Conservation (phyloP, 2,329 filamentous ascomycete genomes). For the Colletotrichum magnum region DNA sequence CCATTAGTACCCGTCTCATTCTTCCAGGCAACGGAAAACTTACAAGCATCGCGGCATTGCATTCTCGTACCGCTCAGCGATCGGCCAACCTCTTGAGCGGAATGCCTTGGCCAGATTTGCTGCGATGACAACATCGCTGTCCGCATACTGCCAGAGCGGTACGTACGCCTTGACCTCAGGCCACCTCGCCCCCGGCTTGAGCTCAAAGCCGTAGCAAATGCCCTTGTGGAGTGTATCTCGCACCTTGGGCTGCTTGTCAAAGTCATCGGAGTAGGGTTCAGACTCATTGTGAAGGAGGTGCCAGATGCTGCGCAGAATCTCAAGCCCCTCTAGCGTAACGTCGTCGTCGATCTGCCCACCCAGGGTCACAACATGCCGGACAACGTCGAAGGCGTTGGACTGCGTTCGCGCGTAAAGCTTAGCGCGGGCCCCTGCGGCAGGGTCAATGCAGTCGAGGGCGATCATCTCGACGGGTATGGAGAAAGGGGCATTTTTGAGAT, state of each 20-base stretch:
- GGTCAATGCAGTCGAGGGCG: constrained; percentile 46
- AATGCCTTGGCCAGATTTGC: constrained; percentile 37
- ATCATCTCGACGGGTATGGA: constrained; percentile 45
- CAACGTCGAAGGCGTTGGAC: constrained; percentile 44
- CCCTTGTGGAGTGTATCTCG: constrained; percentile 41
- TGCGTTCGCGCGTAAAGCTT: constrained; percentile 47
- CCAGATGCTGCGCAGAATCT: constrained; percentile 44
- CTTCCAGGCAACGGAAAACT: neutral
- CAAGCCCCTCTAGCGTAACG: constrained; percentile 43
- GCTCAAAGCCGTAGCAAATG: constrained; percentile 47
- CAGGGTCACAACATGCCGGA: constrained; percentile 45
- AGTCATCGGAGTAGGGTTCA: constrained; percentile 34
- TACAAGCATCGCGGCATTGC: constrained; percentile 36
- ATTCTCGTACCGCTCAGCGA: constrained; percentile 37
- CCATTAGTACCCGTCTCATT: constrained; percentile 12
- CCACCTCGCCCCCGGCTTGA: constrained; percentile 42
- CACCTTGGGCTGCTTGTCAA: constrained; percentile 35
- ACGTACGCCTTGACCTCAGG: constrained; percentile 47
- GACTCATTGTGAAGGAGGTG: constrained; percentile 46
- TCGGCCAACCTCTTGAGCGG: constrained; percentile 36
- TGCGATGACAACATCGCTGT: constrained; percentile 37
- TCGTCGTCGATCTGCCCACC: constrained; percentile 43
- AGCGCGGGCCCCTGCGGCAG: constrained; percentile 45
- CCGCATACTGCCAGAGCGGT: constrained; percentile 45
- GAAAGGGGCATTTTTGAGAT: constrained; percentile 41